These are phyloP conservation scores for Mycena maculata DNA, from an alignment of 768 basidiomycete genomes.

Conservation along the genomic window DNA sequence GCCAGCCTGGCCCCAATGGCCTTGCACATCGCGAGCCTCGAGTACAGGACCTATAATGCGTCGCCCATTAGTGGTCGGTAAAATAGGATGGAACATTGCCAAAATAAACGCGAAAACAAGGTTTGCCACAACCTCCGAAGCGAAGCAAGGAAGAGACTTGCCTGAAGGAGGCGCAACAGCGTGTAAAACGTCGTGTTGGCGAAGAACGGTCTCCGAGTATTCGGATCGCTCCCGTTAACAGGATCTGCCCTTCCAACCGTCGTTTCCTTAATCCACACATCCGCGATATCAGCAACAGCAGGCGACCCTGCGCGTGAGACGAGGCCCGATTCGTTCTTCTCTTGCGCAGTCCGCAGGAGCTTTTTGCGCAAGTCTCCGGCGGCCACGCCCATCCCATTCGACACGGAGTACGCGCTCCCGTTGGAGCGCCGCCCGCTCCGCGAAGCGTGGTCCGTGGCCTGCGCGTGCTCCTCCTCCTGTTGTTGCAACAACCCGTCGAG, in stretches of 20 bases:
- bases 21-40: slow-evolving; percentile 88
- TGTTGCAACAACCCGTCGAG: slow-evolving; percentile 55
- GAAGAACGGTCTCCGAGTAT: slow-evolving; percentile 75
- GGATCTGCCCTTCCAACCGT: slow-evolving; percentile 42
- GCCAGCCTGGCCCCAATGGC: slow-evolving; percentile 80
- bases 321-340: slow-evolving; percentile 54
- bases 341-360: slow-evolving; percentile 80
- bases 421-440: slow-evolving; percentile 61
- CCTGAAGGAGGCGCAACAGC: slow-evolving; percentile 89
- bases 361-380: slow-evolving; percentile 83
- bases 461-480: slow-evolving; percentile 51
- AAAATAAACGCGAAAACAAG: slow-evolving; percentile 31
- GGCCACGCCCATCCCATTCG: slow-evolving; percentile 57
- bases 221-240: slow-evolving; percentile 39
- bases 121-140: slow-evolving; percentile 26
- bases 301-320: slow-evolving; percentile 31
- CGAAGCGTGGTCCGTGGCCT: slow-evolving; percentile 45
- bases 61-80: neutral
- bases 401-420: slow-evolving; percentile 52
- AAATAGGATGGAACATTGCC: neutral
- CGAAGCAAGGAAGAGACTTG: slow-evolving; percentile 41
- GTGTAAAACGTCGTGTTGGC: slow-evolving; percentile 95
- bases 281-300: slow-evolving; percentile 42
- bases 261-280: slow-evolving; percentile 72
- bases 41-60: slow-evolving; percentile 81